Percentiles rank a stretch among this genome's conserved stretches.
These are phyloP conservation scores for Craspedostauros australis DNA, from an alignment of 108 stramenopile species.

Conservation along the genomic window DNA sequence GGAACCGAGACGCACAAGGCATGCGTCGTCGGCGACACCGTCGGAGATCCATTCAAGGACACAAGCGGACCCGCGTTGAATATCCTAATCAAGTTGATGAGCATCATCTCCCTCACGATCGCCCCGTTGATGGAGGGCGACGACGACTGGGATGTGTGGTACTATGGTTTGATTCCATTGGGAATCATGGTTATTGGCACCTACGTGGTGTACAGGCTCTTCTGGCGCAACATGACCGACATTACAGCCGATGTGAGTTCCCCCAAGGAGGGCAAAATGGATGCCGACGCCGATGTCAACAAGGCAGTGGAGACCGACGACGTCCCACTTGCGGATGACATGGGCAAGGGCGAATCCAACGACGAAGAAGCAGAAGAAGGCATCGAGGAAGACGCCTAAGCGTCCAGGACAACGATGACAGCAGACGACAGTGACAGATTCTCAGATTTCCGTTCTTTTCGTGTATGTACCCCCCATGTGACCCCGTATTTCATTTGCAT, in stretches of 20 bases:
- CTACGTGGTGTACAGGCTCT: slow-evolving; percentile 37
- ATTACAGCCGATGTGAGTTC: slow-evolving; percentile 19
- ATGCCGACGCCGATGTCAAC: background rate
- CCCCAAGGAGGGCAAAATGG: background rate
- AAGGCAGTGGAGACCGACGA: background rate
- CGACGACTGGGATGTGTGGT: slow-evolving; percentile 60
- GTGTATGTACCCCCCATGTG: no score
- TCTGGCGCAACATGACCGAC: slow-evolving; percentile 37
- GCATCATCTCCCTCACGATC: slow-evolving; percentile 74
- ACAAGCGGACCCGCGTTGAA: slow-evolving; percentile 86
- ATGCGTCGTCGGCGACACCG: slow-evolving; percentile 91
- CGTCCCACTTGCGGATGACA: no score
- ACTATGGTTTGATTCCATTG: slow-evolving; percentile 68
- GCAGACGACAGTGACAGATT: no score
- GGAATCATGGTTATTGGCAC: slow-evolving; percentile 58
- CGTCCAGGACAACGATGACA: no score
- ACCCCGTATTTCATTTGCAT: no score
- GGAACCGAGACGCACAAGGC: slow-evolving; percentile 91
- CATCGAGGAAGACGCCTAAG: no score
- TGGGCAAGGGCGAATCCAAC: no score
- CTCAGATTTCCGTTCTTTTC: no score
- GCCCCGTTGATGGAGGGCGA: slow-evolving; percentile 57
- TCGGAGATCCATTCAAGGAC: slow-evolving; percentile 92
- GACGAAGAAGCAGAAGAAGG: no score
- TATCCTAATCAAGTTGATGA: slow-evolving; percentile 93